Conservation (phyloP, 306 rosid species). For the Mucuna pruriens region DNA sequence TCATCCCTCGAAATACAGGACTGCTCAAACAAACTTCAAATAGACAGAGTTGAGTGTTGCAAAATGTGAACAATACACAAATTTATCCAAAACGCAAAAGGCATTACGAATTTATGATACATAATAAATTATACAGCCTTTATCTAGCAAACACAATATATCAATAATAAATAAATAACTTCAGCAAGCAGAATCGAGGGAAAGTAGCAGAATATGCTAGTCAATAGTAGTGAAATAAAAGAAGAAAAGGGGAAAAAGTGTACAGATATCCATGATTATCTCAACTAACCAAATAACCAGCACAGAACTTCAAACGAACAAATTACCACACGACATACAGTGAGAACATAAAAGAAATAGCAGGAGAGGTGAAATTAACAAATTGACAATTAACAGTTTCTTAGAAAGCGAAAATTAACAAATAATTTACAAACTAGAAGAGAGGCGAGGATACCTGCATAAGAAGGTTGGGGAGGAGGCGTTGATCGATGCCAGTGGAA, state of each 20-base stretch:
- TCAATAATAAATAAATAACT: background rate
- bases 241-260: background rate
- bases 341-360: background rate
- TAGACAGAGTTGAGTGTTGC: background rate
- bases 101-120: background rate
- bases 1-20: slow-evolving; percentile 27
- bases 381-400: background rate
- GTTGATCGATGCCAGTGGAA: slow-evolving; percentile 71
- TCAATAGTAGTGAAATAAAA: background rate
- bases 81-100: background rate
- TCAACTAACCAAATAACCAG: slow-evolving; percentile 11
- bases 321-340: background rate
- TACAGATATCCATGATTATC: slow-evolving; percentile 1
- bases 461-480: slow-evolving; percentile 83
- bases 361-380: background rate
- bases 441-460: slow-evolving; percentile 68
- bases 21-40: slow-evolving; percentile 10
- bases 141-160: background rate
- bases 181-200: background rate
- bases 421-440: background rate
- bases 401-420: background rate
- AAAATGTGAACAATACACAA: background rate
- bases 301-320: background rate
- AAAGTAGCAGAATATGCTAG: background rate
- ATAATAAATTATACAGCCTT: background rate